phyloP scores from a whole-genome alignment of 1,284 basidiomycete genomes.

The Ganoderma sp. region DNA sequence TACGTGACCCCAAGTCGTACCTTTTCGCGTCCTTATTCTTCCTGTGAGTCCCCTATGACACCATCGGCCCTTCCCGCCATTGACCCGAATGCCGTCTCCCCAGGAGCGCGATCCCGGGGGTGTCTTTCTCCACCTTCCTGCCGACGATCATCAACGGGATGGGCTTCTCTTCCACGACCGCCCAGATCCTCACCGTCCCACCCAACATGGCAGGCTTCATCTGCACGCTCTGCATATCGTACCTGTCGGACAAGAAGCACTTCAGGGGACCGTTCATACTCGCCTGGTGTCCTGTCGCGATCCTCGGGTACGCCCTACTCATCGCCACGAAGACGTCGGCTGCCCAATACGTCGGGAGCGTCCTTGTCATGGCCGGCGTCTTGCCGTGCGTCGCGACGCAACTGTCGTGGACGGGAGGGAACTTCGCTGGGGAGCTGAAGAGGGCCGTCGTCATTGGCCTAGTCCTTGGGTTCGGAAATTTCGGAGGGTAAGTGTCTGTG shows the following conservation, averaged over 20 bases:
- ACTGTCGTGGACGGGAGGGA: conserved; percentile 69
- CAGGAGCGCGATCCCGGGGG: conserved; percentile 24
- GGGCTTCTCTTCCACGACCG: conserved; percentile 35
- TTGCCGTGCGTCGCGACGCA: conserved; percentile 67
- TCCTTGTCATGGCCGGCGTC: conserved; percentile 62
- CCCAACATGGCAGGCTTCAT: conserved; percentile 28
- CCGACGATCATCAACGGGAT: conserved; percentile 42
- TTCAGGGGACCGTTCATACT: conserved; percentile 64
- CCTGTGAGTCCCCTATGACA: conserved; percentile 38
- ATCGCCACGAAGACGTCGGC: conserved; percentile 53
- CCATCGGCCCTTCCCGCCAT: conserved; percentile 30
- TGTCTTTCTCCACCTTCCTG: conserved; percentile 30
- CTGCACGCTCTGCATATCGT: conserved; percentile 18
- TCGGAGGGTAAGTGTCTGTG: conserved; percentile 49
- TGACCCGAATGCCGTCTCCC: conserved; percentile 50
- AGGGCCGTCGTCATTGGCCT: conserved; percentile 67
- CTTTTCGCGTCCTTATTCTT: conserved; percentile 41
- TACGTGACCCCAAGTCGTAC: conserved; percentile 46
- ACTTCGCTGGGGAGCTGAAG: conserved; percentile 72
- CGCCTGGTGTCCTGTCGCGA: conserved; percentile 53
- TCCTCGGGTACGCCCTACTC: conserved; percentile 68
- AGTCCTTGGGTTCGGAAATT: conserved; percentile 70
- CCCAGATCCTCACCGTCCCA: conserved; percentile 37
- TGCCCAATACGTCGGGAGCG: conserved; percentile 64
- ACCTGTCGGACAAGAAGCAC: conserved; percentile 18